Evolutionary conservation across 2,329 filamentous ascomycete species (phyloP).

Genomic region (Magnaporthales sp.): DNA sequence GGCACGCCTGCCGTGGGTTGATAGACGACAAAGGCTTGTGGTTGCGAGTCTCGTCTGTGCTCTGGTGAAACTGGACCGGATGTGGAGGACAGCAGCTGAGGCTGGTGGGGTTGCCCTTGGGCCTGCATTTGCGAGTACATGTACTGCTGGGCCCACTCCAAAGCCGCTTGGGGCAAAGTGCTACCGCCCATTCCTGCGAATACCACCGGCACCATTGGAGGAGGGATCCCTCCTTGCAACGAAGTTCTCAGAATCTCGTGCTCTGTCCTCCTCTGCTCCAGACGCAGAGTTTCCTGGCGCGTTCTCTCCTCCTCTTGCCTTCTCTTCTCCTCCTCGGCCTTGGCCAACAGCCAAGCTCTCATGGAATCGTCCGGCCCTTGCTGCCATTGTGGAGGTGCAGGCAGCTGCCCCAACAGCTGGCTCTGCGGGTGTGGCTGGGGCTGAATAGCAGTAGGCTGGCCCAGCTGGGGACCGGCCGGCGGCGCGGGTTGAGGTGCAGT

Average conservation of each 20-base stretch:
- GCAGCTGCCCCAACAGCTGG: slow-evolving; percentile 40
- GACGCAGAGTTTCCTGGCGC: slow-evolving; percentile 52
- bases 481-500: slow-evolving; percentile 7
- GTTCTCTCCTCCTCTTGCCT: slow-evolving; percentile 68
- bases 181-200: slow-evolving; percentile 65
- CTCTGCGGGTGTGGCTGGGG: neutral
- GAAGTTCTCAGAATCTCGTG: slow-evolving; percentile 64
- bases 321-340: slow-evolving; percentile 63
- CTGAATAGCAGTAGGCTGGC: slow-evolving; percentile 15
- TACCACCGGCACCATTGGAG: slow-evolving; percentile 65
- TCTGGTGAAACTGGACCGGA: slow-evolving; percentile 41
- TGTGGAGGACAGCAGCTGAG: slow-evolving; percentile 37
- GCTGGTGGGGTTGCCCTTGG: slow-evolving; percentile 41
- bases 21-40: slow-evolving; percentile 33
- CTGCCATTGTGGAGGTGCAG: slow-evolving; percentile 59
- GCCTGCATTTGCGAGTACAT: slow-evolving; percentile 42
- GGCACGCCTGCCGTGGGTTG: slow-evolving; percentile 29
- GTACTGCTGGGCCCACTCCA: slow-evolving; percentile 63
- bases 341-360: slow-evolving; percentile 62
- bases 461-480: slow-evolving; percentile 3
- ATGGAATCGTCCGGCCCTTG: slow-evolving; percentile 61
- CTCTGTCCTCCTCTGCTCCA: slow-evolving; percentile 67
- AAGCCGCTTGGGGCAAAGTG: slow-evolving; percentile 46
- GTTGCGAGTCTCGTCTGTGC: slow-evolving; percentile 42
- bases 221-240: slow-evolving; percentile 61